Evolutionary conservation across 345 rosid species (phyloP).

Genomic region (Psidium friedrichsthalianum): DNA sequence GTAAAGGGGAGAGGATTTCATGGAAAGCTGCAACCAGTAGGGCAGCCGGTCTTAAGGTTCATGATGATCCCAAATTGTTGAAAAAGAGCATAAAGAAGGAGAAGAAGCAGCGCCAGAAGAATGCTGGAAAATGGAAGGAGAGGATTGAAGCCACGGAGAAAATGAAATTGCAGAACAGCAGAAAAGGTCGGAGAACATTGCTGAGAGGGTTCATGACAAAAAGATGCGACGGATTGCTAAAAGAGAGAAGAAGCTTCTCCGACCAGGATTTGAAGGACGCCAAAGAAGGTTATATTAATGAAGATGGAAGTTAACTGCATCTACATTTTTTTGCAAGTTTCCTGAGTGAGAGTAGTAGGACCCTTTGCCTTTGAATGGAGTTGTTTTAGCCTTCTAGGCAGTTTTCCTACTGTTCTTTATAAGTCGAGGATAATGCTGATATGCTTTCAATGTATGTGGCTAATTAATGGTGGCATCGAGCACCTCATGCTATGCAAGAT

Average conservation of each 20-base stretch:
- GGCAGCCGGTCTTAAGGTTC: slow-evolving; percentile 78
- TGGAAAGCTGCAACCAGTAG: slow-evolving; percentile 73
- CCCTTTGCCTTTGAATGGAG: background rate
- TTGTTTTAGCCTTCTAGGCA: background rate
- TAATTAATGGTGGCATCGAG: background rate
- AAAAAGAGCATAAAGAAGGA: slow-evolving; percentile 67
- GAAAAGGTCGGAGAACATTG: slow-evolving; percentile 60
- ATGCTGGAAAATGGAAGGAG: slow-evolving; percentile 79
- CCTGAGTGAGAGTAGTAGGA: background rate
- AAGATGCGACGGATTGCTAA: slow-evolving; percentile 64
- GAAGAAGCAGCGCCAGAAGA: slow-evolving; percentile 63
- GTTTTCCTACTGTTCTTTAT: background rate
- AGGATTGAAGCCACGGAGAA: slow-evolving; percentile 50
- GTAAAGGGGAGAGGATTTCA: slow-evolving; percentile 47
- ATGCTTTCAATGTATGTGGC: background rate
- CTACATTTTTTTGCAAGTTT: background rate
- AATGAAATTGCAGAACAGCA: slow-evolving; percentile 59
- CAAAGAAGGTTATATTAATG: slow-evolving; percentile 21
- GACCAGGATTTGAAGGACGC: slow-evolving; percentile 94
- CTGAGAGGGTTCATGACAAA: slow-evolving; percentile 56
- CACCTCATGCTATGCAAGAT: background rate
- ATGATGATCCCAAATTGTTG: slow-evolving; percentile 72
- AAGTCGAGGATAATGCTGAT: background rate
- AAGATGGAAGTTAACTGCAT: background rate
- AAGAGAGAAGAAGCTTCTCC: slow-evolving; percentile 78